Percentiles rank a stretch among this genome's conserved stretches.
phyloP scores from a whole-genome alignment of 495 filamentous ascomycete genomes.

The Podospora bellae-mahoneyi region DNA sequence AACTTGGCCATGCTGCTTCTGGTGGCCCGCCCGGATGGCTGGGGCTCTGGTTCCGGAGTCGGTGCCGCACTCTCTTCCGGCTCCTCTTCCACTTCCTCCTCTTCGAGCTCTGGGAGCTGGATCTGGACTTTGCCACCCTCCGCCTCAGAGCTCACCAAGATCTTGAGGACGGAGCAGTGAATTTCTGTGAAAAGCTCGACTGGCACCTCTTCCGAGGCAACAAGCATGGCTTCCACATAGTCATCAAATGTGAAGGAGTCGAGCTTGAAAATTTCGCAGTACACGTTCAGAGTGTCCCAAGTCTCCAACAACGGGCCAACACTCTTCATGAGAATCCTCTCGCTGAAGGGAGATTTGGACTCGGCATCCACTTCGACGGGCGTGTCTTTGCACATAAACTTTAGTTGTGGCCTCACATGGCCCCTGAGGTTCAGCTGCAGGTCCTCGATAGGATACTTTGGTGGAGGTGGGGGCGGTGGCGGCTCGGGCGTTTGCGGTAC shows the following conservation, averaged over 20 bases:
- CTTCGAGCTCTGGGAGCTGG: conserved; percentile 71
- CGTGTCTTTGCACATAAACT: conserved; percentile 66
- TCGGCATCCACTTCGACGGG: conserved; percentile 35
- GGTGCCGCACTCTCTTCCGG: conserved; percentile 58
- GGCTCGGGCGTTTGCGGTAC: conserved; percentile 54
- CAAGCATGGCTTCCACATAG: conserved; percentile 82
- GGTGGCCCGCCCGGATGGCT: conserved; percentile 67
- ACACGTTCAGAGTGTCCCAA: conserved; percentile 96
- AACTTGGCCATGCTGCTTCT: conserved; percentile 79
- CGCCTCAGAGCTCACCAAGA: conserved; percentile 69
- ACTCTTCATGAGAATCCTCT: conserved; percentile 71
- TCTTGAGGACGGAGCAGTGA: conserved; percentile 87
- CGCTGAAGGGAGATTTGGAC: conserved; percentile 30
- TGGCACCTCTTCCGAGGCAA: conserved; percentile 69
- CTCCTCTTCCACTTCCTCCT: conserved; percentile 55
- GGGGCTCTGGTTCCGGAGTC: conserved; percentile 64
- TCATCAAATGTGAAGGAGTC: conserved; percentile 99
- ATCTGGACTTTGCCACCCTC: conserved; percentile 76
- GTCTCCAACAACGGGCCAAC: conserved; percentile 79
- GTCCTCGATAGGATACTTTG: conserved; percentile 96
- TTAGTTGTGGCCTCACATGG: conserved; percentile 64
- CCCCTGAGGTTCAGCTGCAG: conserved; percentile 68
- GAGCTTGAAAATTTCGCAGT: conserved; percentile 85
- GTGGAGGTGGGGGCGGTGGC: conserved; percentile 68
- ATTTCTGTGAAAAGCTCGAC: conserved; percentile 88